Evolutionary conservation across 345 rosid species (phyloP), one percentile per base, ranked within the genome.

Genomic region (Moringa oleifera): DNA sequence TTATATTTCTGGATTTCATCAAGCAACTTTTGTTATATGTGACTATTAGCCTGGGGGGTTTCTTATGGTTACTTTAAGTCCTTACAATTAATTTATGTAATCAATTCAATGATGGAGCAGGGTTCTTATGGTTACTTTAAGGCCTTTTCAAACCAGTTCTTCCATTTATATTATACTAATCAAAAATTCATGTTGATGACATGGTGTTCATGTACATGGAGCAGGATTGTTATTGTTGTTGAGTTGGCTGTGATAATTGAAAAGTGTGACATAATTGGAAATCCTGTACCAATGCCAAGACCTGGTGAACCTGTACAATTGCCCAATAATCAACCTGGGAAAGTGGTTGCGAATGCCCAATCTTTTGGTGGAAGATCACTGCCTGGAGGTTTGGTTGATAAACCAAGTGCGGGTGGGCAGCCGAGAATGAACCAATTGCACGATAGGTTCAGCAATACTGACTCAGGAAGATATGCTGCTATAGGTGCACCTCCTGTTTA

Each of bases 191-290:
- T 59, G 64, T 49, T 63, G 56, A 46, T 59, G 23, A 58, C 9
- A 9, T 53, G 58, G 24, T 58, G 13, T 8, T 25, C 65, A 2
- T 61, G 50, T 60, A 37, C 9, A 13, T 19, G 24, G 54, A 22
- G 52, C 85, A 92, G 98, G 89, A 78, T 92, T 75, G 81, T 92
- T 59, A 70, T 89, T 25, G 71, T 89, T 58, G 61, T 81, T 59
- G 78, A 84, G 28, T 25, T 92, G 86, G 89, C 77, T 8, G 79
- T 92, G 31, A 20, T 85, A 23, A 36, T 46, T 33, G 79, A 71
- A 70, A 79, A 71, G 54, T 78, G 64, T 53, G 72, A 74, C 63
- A 59, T 74, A 5, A 82, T 89, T 74, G 88, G 91, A 45, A 72
- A 80, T 45, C 83, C 83, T 71, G 78, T 68, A 31, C 49, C 62